Evolutionary conservation across 2,329 filamentous ascomycete species (phyloP).

Genomic region (Fusarium subglutinans): DNA sequence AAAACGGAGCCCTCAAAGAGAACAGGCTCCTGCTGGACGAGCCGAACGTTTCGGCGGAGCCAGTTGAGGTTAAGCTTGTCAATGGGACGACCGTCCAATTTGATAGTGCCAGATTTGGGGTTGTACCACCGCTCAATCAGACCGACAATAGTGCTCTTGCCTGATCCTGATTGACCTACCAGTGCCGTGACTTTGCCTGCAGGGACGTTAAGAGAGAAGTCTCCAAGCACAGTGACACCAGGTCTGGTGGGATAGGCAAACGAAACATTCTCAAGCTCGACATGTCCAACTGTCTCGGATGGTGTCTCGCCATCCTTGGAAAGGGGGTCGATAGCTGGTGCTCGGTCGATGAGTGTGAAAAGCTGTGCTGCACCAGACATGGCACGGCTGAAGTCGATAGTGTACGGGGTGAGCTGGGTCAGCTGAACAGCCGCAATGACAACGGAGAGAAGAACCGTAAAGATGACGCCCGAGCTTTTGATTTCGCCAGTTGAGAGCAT

Average conservation of each 20-base stretch:
- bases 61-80: constrained; percentile 50
- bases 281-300: constrained; percentile 42
- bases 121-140: constrained; percentile 54
- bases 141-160: constrained; percentile 53
- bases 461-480: constrained; percentile 49
- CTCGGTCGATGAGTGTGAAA: constrained; percentile 51
- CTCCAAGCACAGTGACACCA: constrained; percentile 52
- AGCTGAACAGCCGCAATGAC: constrained; percentile 50
- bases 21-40: constrained; percentile 55
- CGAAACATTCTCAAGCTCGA: constrained; percentile 53
- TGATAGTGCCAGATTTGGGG: constrained; percentile 46
- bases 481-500: constrained; percentile 52
- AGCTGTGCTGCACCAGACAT: constrained; percentile 49
- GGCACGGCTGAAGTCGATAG: constrained; percentile 51
- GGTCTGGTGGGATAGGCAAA: constrained; percentile 59
- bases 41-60: constrained; percentile 50
- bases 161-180: constrained; percentile 51
- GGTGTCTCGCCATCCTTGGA: constrained; percentile 45
- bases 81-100: constrained; percentile 49
- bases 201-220: constrained; percentile 54
- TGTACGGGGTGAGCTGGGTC: constrained; percentile 50
- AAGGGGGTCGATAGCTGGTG: constrained; percentile 51
- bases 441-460: constrained; percentile 53
- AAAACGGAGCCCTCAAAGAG: constrained; percentile 60
- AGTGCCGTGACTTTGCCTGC: constrained; percentile 57